Percentiles rank a stretch among this genome's conserved stretches.
Conservation (phyloP, 2,329 filamentous ascomycete species). For the Diaporthe caulivora region DNA sequence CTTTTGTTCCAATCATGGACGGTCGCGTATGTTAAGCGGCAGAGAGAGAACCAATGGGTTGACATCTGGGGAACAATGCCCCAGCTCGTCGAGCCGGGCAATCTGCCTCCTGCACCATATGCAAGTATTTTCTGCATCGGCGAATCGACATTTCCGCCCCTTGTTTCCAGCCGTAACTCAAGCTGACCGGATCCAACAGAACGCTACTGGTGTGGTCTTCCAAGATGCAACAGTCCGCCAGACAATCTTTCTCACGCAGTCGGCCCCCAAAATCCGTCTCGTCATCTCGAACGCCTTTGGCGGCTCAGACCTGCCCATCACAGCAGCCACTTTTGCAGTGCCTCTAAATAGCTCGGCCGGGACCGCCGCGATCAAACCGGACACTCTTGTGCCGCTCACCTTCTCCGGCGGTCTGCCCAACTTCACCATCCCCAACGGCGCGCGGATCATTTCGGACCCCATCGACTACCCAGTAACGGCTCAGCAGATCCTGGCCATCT, state of each 20-base stretch:
- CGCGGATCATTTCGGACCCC: conserved; percentile 70
- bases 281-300: conserved; percentile 74
- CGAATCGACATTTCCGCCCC: background rate
- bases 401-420: conserved; percentile 65
- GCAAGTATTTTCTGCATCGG: conserved; percentile 50
- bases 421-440: conserved; percentile 65
- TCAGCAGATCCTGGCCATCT: conserved; percentile 64
- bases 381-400: conserved; percentile 62
- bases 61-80: conserved; percentile 74
- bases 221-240: conserved; percentile 71
- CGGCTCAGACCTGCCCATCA: conserved; percentile 67
- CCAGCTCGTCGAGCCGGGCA: conserved; percentile 69
- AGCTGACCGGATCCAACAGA: conserved; percentile 53
- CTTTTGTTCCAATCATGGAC: conserved; percentile 33
- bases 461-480: conserved; percentile 63
- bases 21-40: conserved; percentile 21
- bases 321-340: conserved; percentile 66
- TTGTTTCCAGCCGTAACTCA: background rate
- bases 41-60: conserved; percentile 63
- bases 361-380: conserved; percentile 58
- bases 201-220: conserved; percentile 65
- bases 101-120: conserved; percentile 69
- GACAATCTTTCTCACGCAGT: conserved; percentile 68
- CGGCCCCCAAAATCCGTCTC: conserved; percentile 66
- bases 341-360: conserved; percentile 63